Conservation (phyloP, 306 rosid species). For the Cucurbita ficifolia region DNA sequence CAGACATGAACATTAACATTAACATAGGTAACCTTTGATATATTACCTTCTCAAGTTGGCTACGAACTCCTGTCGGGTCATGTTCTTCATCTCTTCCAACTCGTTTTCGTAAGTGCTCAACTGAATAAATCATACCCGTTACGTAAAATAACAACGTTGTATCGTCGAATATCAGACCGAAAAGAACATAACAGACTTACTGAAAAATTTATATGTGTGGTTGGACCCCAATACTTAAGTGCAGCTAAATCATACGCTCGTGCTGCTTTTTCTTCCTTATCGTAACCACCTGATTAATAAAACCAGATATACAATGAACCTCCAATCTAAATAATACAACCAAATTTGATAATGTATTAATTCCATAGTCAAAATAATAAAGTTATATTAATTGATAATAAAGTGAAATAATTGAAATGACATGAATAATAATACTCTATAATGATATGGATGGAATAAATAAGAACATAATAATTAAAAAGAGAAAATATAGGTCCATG, state of each 20-base stretch:
- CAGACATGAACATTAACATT: background rate
- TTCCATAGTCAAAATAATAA: background rate
- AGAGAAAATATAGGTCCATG: constrained; percentile 10
- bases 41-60: constrained; percentile 88
- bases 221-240: constrained; percentile 96
- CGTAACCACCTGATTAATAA: constrained; percentile 74
- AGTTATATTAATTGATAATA: background rate
- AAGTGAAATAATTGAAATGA: background rate
- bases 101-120: constrained; percentile 72
- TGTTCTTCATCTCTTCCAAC: constrained; percentile 87
- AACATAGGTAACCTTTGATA: too few species aligned
- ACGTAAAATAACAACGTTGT: too few species aligned
- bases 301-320: constrained; percentile 4
- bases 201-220: constrained; percentile 92
- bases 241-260: constrained; percentile 97
- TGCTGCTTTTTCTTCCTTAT: constrained; percentile 98
- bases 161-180: background rate
- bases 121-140: constrained; percentile 20
- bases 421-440: background rate
- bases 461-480: background rate
- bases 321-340: background rate
- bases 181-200: constrained; percentile 31
- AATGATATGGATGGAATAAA: background rate
- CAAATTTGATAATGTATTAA: background rate
- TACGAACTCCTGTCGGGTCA: constrained; percentile 94